Percentiles rank a stretch among this genome's conserved stretches.
phyloP scores from a whole-genome alignment of 306 rosid species.

The Elaeagnus macrophylla region DNA sequence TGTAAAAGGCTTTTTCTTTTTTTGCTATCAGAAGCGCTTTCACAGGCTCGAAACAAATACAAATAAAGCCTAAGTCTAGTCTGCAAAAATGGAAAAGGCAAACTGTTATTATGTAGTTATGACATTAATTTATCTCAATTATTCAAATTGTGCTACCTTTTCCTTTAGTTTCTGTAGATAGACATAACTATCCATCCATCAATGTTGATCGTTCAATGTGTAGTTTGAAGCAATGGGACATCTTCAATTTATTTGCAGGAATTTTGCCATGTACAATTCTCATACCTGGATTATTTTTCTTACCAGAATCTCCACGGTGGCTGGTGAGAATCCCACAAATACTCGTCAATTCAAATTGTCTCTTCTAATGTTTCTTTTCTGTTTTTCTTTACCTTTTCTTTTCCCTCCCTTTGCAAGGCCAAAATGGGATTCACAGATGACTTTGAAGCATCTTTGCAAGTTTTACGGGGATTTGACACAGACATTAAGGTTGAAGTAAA shows the following conservation, averaged over 20 bases:
- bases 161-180: not conserved
- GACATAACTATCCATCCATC: not conserved
- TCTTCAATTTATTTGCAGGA: conserved; percentile 39
- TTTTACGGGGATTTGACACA: conserved; percentile 63
- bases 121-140: not conserved
- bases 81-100: not conserved
- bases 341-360: conserved; percentile 12
- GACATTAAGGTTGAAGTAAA: conserved; percentile 71
- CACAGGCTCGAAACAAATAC: too few species aligned
- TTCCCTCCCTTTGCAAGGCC: conserved; percentile 40
- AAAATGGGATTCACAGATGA: conserved; percentile 85
- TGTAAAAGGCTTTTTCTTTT: not conserved
- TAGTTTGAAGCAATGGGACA: not conserved
- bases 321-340: conserved; percentile 65
- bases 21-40: too few species aligned
- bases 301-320: conserved; percentile 90
- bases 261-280: conserved; percentile 67
- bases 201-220: not conserved
- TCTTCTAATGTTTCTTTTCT: conserved; percentile 4
- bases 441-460: too few species aligned
- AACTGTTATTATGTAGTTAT: not conserved
- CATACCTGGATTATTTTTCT: conserved; percentile 72
- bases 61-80: too few species aligned
- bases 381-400: not conserved
- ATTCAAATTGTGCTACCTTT: conserved; percentile 1